Evolutionary conservation across 78 protist species (phyloP), one percentile per base, ranked within the genome.

Genomic region (Speleostelium caveatum): DNA sequence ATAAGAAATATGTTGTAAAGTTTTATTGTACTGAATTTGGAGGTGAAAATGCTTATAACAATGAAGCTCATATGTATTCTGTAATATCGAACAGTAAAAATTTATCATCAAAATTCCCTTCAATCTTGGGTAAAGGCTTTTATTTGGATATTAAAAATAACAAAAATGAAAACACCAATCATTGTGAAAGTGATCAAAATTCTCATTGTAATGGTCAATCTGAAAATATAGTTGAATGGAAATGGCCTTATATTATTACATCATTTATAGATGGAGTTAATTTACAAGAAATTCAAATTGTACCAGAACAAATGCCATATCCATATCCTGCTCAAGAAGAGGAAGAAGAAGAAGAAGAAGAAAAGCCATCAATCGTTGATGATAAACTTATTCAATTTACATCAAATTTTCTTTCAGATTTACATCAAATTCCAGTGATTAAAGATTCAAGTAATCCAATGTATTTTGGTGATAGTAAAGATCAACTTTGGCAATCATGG

Each of bases 221-320:
- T n/a, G n/a, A n/a, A n/a, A n/a, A n/a, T n/a, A n/a, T n/a, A 6
- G 26, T 42, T 61, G 38, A 61, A 61, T 80, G 89, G 89, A 65
- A 53, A 58, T 80, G 89, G 89, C 89, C 89, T 39, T 80, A 80
- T 45, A 67, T 80, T 28, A 60, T 80, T 26, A 67, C 89, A 3
- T 24, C n/a, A 22, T 80, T 55, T 32, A 17, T 80, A n/a, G 69
- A 80, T 32, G 74, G 30, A 6, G 24, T 53, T 19, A 80, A 68
- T 80, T 36, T 80, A 58, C 75, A 68, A 51, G 76, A 67, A 28
- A 77, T 67, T 56, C 89, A 80, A 80, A 38, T 32, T 21, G 89
- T 80, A 36, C 89, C 89, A 22, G 89, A 80, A 22, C 32, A 39
- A 67, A 56, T 80, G 56, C 77, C 75, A 55, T 80, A 61, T 55